These are phyloP conservation scores for maize (Zea mays) DNA, from an alignment of 176 grass and related monocot genomes.

Conservation along the genomic window DNA sequence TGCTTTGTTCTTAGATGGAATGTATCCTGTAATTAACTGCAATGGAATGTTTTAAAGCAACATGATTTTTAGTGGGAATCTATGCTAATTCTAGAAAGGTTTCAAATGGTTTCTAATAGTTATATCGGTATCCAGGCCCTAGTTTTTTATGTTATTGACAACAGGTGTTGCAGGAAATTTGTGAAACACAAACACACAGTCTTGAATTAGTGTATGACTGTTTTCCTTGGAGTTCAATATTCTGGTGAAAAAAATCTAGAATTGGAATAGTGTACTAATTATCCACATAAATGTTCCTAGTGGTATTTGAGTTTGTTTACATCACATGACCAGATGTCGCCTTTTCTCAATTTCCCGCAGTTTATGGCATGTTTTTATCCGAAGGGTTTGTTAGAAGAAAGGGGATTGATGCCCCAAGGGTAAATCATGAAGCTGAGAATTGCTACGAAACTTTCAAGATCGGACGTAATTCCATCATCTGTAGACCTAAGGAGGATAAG, in stretches of 20 bases:
- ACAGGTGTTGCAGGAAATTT: not conserved
- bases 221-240: conserved; percentile 7
- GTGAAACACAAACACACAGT: not conserved
- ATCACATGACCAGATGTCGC: conserved; percentile 29
- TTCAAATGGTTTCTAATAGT: not conserved
- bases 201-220: conserved; percentile 10
- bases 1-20: not conserved
- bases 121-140: not conserved
- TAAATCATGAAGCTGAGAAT: conserved; percentile 49
- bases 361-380: conserved; percentile 42
- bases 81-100: not conserved
- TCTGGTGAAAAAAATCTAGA: not conserved
- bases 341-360: conserved; percentile 46
- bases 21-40: not conserved
- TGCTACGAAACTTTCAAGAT: conserved; percentile 66
- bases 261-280: conserved; percentile 21
- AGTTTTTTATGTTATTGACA: not conserved
- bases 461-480: conserved; percentile 48
- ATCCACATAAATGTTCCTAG: conserved; percentile 30
- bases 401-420: conserved; percentile 34
- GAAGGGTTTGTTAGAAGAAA: conserved; percentile 60
- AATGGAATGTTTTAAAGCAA: not conserved
- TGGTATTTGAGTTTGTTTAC: conserved; percentile 35
- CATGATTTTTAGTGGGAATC: not conserved
- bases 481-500: conserved; percentile 46